These are phyloP conservation scores for Syzygium malaccense DNA, from an alignment of 441 rosid species.

Conservation along the genomic window DNA sequence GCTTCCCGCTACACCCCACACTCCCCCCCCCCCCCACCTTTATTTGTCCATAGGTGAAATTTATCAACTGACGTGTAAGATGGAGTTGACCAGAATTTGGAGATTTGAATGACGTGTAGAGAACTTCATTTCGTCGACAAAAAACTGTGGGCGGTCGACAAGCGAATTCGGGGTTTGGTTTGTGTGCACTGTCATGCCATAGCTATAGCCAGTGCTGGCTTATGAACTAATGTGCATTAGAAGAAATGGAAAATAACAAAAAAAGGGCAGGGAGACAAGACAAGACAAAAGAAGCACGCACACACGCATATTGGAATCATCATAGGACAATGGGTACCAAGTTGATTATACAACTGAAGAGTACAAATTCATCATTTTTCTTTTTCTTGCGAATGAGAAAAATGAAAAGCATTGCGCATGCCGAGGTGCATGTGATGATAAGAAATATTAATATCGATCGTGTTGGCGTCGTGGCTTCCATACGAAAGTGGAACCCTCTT, in stretches of 20 bases:
- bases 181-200: neutral
- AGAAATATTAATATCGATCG: neutral
- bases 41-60: neutral
- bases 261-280: neutral
- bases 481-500: slow-evolving; percentile 18
- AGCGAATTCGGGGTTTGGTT: neutral
- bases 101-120: neutral
- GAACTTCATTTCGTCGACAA: neutral
- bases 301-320: neutral
- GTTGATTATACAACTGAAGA: neutral
- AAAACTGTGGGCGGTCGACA: neutral
- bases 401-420: neutral
- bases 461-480: slow-evolving; percentile 22
- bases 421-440: neutral
- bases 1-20: no score
- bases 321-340: neutral
- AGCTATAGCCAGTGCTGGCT: neutral
- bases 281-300: neutral
- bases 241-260: neutral
- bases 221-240: neutral
- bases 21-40: neutral
- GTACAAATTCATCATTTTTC: neutral
- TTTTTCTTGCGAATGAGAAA: neutral
- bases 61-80: neutral
- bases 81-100: neutral